These are phyloP conservation scores for Cordia subcordata DNA, from an alignment of 257 asterid genomes.

Conservation along the genomic window DNA sequence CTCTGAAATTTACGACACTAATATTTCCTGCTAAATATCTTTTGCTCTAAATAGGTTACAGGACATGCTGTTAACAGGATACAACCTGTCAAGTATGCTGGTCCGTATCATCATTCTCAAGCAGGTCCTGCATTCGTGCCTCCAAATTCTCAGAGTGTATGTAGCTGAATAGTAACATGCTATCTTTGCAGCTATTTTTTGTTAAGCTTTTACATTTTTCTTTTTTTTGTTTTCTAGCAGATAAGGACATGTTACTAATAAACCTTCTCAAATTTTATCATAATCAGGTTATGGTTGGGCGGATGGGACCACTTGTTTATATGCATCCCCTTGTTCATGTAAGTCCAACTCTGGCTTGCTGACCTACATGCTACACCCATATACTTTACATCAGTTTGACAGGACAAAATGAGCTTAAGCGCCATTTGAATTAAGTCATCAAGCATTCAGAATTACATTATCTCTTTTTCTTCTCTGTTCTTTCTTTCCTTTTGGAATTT, in stretches of 20 bases:
- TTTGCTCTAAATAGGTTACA: conserved; percentile 39
- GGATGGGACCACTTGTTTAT: conserved; percentile 56
- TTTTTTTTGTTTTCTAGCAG: conserved; percentile 8
- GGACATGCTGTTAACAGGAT: conserved; percentile 54
- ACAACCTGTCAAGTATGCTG: conserved; percentile 51
- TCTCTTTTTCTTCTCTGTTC: too few relatives aligned
- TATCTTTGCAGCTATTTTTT: background rate
- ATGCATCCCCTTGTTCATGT: conserved; percentile 70
- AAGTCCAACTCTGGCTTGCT: conserved; percentile 23
- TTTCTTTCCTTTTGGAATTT: too few relatives aligned
- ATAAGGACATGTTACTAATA: background rate
- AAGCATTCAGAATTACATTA: too few relatives aligned
- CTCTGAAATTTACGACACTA: background rate
- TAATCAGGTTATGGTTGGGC: conserved; percentile 67
- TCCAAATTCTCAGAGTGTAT: conserved; percentile 68
- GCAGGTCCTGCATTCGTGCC: conserved; percentile 42
- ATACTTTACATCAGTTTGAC: too few relatives aligned
- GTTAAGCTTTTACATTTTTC: background rate
- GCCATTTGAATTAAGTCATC: too few relatives aligned
- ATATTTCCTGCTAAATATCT: conserved; percentile 6
- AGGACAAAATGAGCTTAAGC: too few relatives aligned
- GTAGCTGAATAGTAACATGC: background rate
- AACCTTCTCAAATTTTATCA: conserved; percentile 4
- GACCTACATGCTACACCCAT: background rate
- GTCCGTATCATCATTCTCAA: conserved; percentile 56